Conservation (phyloP, 495 filamentous ascomycete genomes). For the Darksidea phi region DNA sequence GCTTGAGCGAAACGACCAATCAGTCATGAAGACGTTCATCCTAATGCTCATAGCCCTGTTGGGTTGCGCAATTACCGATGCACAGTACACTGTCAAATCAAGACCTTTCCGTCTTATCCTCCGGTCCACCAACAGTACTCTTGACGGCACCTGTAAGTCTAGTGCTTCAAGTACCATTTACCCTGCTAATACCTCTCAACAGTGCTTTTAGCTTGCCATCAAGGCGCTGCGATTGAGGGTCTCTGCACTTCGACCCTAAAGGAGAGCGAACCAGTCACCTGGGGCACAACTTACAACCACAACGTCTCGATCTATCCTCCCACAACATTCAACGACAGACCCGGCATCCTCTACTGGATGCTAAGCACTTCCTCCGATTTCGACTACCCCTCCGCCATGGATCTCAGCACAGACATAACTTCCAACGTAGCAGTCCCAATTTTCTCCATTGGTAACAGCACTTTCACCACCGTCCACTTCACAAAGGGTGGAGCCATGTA, state of each 20-base stretch:
- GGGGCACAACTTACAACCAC: not conserved
- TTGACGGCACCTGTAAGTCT: conserved; percentile 37
- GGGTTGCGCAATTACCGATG: not conserved
- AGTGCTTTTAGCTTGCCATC: conserved; percentile 52
- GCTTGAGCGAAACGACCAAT: no score
- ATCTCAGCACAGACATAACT: conserved; percentile 43
- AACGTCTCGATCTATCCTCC: conserved; percentile 39
- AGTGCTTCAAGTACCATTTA: not conserved
- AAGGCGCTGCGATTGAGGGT: conserved; percentile 56
- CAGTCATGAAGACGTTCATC: conserved; percentile 4
- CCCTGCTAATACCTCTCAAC: not conserved
- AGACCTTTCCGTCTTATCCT: conserved; percentile 39
- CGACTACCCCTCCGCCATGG: conserved; percentile 44
- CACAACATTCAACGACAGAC: conserved; percentile 26
- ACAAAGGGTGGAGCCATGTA: conserved; percentile 39
- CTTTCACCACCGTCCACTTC: conserved; percentile 44
- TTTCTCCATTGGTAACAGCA: conserved; percentile 42
- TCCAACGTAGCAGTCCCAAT: conserved; percentile 54
- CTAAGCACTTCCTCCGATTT: conserved; percentile 37
- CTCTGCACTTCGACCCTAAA: conserved; percentile 44
- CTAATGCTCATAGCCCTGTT: conserved; percentile 7
- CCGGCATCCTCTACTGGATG: conserved; percentile 38
- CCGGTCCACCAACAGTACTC: conserved; percentile 36
- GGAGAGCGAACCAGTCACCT: conserved; percentile 18
- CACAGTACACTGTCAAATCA: conserved; percentile 30